These are phyloP conservation scores for Leptographium galeiforme DNA, from an alignment of 2,329 filamentous ascomycete genomes.

Conservation along the genomic window DNA sequence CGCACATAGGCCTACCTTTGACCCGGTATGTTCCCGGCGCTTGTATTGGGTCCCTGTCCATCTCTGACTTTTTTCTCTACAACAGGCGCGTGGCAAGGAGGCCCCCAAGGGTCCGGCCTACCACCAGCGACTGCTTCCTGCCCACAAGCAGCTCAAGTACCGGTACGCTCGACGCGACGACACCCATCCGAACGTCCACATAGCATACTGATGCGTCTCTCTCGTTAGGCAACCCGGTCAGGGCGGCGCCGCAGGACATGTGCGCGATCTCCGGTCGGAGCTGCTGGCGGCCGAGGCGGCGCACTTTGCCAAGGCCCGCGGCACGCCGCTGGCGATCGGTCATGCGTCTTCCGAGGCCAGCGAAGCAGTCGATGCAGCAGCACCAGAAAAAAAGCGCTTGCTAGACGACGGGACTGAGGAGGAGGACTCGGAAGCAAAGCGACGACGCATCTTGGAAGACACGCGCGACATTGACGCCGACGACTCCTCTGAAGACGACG, in stretches of 20 bases:
- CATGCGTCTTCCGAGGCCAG: constrained; percentile 8
- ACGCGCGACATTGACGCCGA: constrained; percentile 79
- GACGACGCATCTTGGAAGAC: constrained; percentile 76
- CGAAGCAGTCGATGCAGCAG: constrained; percentile 10
- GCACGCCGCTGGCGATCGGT: constrained; percentile 28
- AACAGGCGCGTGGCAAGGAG: constrained; percentile 81
- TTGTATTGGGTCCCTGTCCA: background rate
- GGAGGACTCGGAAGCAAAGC: constrained; percentile 67
- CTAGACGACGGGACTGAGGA: constrained; percentile 14
- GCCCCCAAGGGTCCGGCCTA: constrained; percentile 85
- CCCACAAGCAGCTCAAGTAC: constrained; percentile 85
- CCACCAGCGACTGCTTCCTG: constrained; percentile 88
- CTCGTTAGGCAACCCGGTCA: constrained; percentile 61
- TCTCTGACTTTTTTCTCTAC: background rate
- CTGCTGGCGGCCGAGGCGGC: constrained; percentile 78
- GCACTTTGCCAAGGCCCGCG: constrained; percentile 75
- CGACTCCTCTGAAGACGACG: constrained; percentile 46
- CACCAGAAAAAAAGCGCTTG: constrained; percentile 8
- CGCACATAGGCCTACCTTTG: constrained; percentile 82
- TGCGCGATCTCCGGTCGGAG: constrained; percentile 68
- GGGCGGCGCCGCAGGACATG: constrained; percentile 59
- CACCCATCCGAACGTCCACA: too few species aligned
- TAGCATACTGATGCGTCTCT: constrained; percentile 9
- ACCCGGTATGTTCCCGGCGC: constrained; percentile 51
- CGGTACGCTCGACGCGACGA: constrained; percentile 32